A percentile compares a stretch with the other conserved stretches of the same genome.
phyloP scores from a whole-genome alignment of 2,329 filamentous ascomycete genomes.

The Pseudocercospora pini-densiflorae region DNA sequence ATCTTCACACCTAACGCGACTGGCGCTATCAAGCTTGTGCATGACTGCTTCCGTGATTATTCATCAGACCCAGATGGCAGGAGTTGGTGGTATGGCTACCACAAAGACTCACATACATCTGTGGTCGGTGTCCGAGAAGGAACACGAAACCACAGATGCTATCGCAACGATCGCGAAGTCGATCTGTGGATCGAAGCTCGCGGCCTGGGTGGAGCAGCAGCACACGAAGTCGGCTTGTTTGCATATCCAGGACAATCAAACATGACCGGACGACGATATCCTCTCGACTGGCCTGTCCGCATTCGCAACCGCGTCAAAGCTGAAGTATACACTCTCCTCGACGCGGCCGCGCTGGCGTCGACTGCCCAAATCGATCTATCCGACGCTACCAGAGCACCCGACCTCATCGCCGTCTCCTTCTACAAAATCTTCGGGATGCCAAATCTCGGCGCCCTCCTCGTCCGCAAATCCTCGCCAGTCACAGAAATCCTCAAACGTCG shows the following conservation, averaged over 20 bases:
- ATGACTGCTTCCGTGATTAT: conserved; percentile 72
- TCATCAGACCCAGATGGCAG: conserved; percentile 40
- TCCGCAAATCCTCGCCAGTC: conserved; percentile 70
- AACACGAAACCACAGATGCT: conserved; percentile 67
- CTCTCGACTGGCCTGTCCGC: conserved; percentile 66
- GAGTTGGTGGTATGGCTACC: conserved; percentile 62
- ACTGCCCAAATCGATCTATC: conserved; percentile 76
- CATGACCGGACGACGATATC: conserved; percentile 78
- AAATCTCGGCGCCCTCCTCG: conserved; percentile 80
- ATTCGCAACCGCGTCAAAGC: conserved; percentile 45
- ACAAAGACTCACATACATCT: conserved; percentile 82
- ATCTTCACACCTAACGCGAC: conserved; percentile 92
- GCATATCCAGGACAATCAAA: conserved; percentile 91
- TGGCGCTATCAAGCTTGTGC: conserved; percentile 82
- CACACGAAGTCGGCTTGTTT: conserved; percentile 56
- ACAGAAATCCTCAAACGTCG: conserved; percentile 60
- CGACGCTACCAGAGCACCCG: conserved; percentile 72
- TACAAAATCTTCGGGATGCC: conserved; percentile 98
- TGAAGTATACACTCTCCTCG: conserved; percentile 69
- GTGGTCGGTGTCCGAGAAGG: conserved; percentile 77
- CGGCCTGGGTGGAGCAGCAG: conserved; percentile 36
- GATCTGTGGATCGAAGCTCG: conserved; percentile 63
- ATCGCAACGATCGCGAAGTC: conserved; percentile 66
- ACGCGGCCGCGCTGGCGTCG: conserved; percentile 79
- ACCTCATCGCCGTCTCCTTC: conserved; percentile 84